Evolutionary conservation across 2,329 filamentous ascomycete genomes (phyloP), one percentile per base, ranked within the genome.

Genomic region (Cercospora brassicicola): DNA sequence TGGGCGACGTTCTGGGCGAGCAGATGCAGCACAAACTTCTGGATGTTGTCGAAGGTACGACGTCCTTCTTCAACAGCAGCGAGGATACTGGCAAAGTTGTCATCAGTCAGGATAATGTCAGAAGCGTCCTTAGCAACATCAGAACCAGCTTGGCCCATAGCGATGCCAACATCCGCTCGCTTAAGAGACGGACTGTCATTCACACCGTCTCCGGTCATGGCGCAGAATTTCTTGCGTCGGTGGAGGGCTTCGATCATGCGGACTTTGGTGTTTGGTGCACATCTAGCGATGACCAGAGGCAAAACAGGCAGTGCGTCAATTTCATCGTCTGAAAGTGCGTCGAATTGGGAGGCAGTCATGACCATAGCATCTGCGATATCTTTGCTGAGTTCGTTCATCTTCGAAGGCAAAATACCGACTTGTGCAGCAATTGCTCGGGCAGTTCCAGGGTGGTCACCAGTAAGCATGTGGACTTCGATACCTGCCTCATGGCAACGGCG

Each of bases 1-100:
- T 96, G 91, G 36, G 91, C 92, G 92, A 97, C 67, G 94, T 99
- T 82, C 93, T 98, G 71, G 96, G 88, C 83, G 96, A 96, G 82
- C 97, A 99, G 0, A 93, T 98, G 74, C 51, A 95, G 84, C 55
- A 95, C 89, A 75, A 95, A 95, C 75, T 94, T 94, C 76, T 95
- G 91, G 71, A 95, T 93, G 76, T 95, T 95, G 79, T 94, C 91
- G 77, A 94, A 94, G 84, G 94, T 93, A 73, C 92, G 87, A 13
- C 92, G 87, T 15, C 92, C 92, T 80, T 95, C 91, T 73, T 91
- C 90, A 71, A 95, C 92, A 4, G 92, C 91, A 39, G 91, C 88
- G 18, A 95, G 89, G 71, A 96, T 95, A 1, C 89, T 92, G 72
- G 93, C 91, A 80, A 96, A 96, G 81, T 94, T 94, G 81, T 95